Evolutionary conservation across 2,329 filamentous ascomycete genomes (phyloP).

Genomic region (Lachnellula subtilissima): DNA sequence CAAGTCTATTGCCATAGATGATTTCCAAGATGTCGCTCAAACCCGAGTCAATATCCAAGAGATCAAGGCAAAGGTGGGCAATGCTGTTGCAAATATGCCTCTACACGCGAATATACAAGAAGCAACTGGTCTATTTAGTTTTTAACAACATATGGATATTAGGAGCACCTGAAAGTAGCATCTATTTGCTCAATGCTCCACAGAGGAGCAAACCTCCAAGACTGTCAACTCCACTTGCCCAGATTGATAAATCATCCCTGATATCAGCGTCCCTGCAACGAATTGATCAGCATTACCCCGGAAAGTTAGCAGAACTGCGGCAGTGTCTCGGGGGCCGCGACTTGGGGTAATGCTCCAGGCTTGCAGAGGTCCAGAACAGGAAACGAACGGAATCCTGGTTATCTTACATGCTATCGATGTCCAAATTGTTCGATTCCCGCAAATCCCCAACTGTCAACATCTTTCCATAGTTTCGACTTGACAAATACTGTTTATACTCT

Average conservation of each 20-base stretch:
- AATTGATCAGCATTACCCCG: no score
- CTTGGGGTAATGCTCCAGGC: no score
- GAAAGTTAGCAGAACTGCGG: no score
- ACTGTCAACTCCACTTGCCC: constrained; percentile 6
- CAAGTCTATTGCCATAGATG: constrained; percentile 12
- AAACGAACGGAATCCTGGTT: no score
- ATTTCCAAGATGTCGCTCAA: constrained; percentile 20
- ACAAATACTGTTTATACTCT: constrained; percentile 13
- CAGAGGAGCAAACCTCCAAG: constrained; percentile 6
- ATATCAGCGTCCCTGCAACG: neutral
- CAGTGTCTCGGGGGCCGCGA: no score
- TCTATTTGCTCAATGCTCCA: neutral
- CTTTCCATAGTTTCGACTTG: neutral
- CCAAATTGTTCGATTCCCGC: neutral
- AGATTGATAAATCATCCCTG: constrained; percentile 4
- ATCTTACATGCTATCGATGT: neutral
- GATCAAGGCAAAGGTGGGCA: constrained; percentile 73
- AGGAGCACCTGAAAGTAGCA: neutral
- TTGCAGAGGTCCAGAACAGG: no score
- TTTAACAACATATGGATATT: constrained; percentile 7
- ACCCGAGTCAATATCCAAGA: constrained; percentile 52
- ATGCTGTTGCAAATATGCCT: constrained; percentile 52
- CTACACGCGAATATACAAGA: constrained; percentile 29
- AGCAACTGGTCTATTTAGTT: constrained; percentile 21
- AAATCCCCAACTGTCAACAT: constrained; percentile 5